Evolutionary conservation across 371 early-diverging fungal species (phyloP), one percentile per base, ranked within the genome.

Genomic region (Rhizopus delemar): DNA sequence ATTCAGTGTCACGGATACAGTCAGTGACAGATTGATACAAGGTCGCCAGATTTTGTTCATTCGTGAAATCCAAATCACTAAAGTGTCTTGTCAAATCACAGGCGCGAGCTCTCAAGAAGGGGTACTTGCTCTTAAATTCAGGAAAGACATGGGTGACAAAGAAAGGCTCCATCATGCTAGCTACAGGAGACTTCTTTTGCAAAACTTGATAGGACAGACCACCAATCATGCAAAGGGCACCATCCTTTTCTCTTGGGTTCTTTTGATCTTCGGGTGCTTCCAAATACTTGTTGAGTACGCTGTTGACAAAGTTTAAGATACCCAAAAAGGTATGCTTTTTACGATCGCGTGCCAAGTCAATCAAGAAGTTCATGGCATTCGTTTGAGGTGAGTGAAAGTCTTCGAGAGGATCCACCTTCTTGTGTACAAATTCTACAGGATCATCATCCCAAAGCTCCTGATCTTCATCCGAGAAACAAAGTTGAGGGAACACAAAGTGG

Each of bases 361-460:
- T 78, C 41, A 97, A 74, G 36, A 96, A 76, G 46, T 80, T 82
- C 52, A 79, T 82, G 4, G 89, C 90, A 12, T 91, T 88, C 4
- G 78, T 67, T 15, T 77, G 73, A 13, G 92, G 86, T 22, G 89
- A 89, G 50, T 82, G 75, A 61, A 87, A 87, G 59, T 93, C 93
- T 61, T 92, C 92, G 16, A 92, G 60, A 22, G 89, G 88, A 57
- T 92, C 89, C 33, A 58, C 78, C 63, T 89, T 89, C 68, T 89
- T 87, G 60, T 92, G 90, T n/a, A 96, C 86, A 63, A 87, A 97
- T 71, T 97, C 97, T 13, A 90, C 86, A 3, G 93, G 90, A 66
- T 96, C 93, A 11, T 92, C 90, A 32, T 83, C 82, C 96, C 96
- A 96, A n/a, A 93, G 78, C 65, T 90, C 85, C 62, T 87, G 82